Evolutionary conservation across 108 stramenopile species (phyloP).

Genomic region (Pseudonitzschia delicatissima): DNA sequence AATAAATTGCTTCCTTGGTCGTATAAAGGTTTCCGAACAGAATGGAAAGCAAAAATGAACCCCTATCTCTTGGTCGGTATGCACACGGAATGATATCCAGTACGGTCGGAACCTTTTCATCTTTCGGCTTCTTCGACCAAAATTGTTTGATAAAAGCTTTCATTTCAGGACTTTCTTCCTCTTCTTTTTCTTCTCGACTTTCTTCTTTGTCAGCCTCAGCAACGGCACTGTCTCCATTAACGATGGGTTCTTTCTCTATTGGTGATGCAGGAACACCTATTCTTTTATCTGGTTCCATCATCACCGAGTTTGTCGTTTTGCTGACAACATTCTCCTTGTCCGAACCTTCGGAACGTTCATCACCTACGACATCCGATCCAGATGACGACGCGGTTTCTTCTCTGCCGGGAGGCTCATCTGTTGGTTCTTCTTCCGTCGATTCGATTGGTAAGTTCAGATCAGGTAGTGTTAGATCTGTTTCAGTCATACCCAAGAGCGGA

Average conservation of each 20-base stretch:
- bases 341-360: background rate
- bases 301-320: background rate
- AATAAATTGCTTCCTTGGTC: slow-evolving; percentile 34
- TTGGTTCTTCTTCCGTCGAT: background rate
- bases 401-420: background rate
- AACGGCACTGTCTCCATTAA: too few species aligned
- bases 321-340: too few species aligned
- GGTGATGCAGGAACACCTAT: too few species aligned
- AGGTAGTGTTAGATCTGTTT: background rate
- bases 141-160: slow-evolving; percentile 25
- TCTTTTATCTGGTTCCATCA: too few species aligned
- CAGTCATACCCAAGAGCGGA: background rate
- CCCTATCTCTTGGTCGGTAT: slow-evolving; percentile 43
- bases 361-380: background rate
- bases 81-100: slow-evolving; percentile 39
- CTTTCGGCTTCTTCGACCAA: slow-evolving; percentile 19
- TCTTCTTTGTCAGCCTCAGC: too few species aligned
- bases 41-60: slow-evolving; percentile 17
- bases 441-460: background rate
- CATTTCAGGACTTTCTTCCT: background rate
- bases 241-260: too few species aligned
- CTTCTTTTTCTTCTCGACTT: background rate
- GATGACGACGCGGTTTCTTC: background rate
- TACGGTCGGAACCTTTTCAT: slow-evolving; percentile 24
- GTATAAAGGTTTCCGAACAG: slow-evolving; percentile 45